A percentile compares a stretch with the other conserved stretches of the same genome.
These are phyloP conservation scores for Blepharisma stoltei DNA, from an alignment of 73 alveolate species.

Conservation along the genomic window DNA sequence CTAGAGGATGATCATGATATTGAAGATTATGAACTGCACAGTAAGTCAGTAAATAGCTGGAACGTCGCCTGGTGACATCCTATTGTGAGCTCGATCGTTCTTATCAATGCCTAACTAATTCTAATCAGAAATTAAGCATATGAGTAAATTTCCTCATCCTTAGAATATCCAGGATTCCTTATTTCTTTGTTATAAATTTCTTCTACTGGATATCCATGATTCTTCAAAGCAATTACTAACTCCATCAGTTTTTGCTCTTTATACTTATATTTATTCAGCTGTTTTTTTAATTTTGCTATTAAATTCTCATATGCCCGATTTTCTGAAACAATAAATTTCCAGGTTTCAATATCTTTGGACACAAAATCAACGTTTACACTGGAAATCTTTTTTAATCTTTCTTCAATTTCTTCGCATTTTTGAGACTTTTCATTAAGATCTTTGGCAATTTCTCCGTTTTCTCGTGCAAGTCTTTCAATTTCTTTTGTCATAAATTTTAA, in stretches of 20 bases:
- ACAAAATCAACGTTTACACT: neutral
- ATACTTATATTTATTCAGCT: neutral
- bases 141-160: too few relatives aligned
- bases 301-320: neutral
- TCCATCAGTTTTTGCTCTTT: constrained; percentile 9
- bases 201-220: constrained; percentile 22
- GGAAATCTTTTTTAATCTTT: neutral
- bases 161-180: too few relatives aligned
- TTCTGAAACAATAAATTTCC: constrained; percentile 22
- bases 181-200: constrained; percentile 5
- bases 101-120: too few relatives aligned
- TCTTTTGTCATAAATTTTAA: neutral
- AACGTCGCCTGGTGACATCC: too few relatives aligned
- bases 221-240: constrained; percentile 2
- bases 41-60: too few relatives aligned
- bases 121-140: too few relatives aligned
- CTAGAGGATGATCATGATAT: too few relatives aligned
- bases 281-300: neutral
- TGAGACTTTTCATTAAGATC: constrained; percentile 17
- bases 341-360: neutral
- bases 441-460: constrained; percentile 34
- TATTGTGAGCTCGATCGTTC: too few relatives aligned
- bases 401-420: constrained; percentile 34
- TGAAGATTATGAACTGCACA: too few relatives aligned
- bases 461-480: constrained; percentile 28